Evolutionary conservation across 768 basidiomycete species (phyloP), one percentile per base, ranked within the genome.

Genomic region (Leccinum boreale): DNA sequence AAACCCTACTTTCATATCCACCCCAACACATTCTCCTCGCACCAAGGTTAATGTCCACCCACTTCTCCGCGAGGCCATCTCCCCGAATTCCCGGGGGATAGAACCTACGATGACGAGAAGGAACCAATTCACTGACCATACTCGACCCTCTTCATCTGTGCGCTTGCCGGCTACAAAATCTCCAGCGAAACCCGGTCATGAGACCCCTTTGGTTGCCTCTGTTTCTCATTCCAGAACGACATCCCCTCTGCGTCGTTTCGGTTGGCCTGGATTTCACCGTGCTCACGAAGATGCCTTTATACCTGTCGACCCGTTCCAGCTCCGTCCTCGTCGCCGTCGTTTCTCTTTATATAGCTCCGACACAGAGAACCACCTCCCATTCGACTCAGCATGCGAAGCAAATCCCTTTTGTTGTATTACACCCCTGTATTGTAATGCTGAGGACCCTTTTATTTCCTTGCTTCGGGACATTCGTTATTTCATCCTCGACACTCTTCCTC

Each of bases 201-300:
- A 70, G 23, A 70, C 75, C 0, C 67, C 73, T 15, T 58, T 55
- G 11, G 45, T 65, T 19, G 56, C 63, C 4, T 76, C 77, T 2
- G 65, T 66, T 1, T 67, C 76, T 8, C 77, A 71, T 46, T 78
- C 78, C 11, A 76, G 80, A 36, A 69, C 75, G 3, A 69, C 74
- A 0, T 89, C 87, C 1, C 87, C 89, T 1, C 72, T 88, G 0
- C 81, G 85, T 10, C 73, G 85, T 17, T 75, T 89, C 15, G 77
- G 79, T 14, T 82, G 80, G 76, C 75, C 81, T 1, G 75, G 78
- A 10, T 76, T 86, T 12, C 79, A 83, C 17, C 78, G 85, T 8
- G 70, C 74, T 21, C 74, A 74, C 26, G 82, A 84, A 55, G 83
- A 84, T 24, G 79, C 78, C 0, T 86, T 86, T 58, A 68, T 85